phyloP scores from a whole-genome alignment of 164 flowering plant species.

The Magnolia kwangsiensis region DNA sequence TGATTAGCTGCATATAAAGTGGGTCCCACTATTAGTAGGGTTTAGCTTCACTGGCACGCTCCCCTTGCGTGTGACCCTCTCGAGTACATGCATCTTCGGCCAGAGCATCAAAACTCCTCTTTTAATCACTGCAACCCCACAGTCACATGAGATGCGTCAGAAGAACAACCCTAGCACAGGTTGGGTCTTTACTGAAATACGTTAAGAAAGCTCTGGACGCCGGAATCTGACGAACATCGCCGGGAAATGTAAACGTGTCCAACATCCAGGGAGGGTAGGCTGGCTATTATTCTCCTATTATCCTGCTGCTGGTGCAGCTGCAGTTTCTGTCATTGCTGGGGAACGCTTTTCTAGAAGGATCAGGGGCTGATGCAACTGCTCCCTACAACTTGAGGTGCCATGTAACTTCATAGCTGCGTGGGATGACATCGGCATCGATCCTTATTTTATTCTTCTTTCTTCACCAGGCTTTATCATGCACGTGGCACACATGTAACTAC shows the following conservation, averaged over 20 bases:
- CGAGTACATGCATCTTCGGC: too few relatives aligned
- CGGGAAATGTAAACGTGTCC: neutral
- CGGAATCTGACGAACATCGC: slow-evolving; percentile 14
- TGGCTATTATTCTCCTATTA: slow-evolving; percentile 4
- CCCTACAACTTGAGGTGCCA: slow-evolving; percentile 6
- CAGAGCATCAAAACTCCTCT: neutral
- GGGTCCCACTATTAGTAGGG: too few relatives aligned
- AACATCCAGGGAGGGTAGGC: neutral
- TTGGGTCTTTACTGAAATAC: too few relatives aligned
- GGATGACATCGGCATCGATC: neutral
- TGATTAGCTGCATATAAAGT: too few relatives aligned
- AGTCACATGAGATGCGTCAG: slow-evolving; percentile 55
- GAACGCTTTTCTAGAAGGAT: slow-evolving; percentile 54
- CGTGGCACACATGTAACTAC: too few relatives aligned
- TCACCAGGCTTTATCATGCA: too few relatives aligned
- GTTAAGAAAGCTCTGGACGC: too few relatives aligned
- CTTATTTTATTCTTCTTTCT: neutral
- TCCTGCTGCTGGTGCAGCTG: slow-evolving; percentile 9
- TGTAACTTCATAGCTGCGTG: neutral
- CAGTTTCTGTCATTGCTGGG: slow-evolving; percentile 12
- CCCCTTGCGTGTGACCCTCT: too few relatives aligned
- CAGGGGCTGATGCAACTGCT: slow-evolving; percentile 35
- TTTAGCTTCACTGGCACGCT: too few relatives aligned
- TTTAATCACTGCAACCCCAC: slow-evolving; percentile 34
- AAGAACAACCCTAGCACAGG: slow-evolving; percentile 15